A percentile compares a stretch with the other conserved stretches of the same genome.
These are phyloP conservation scores for Podila clonocystis DNA, from an alignment of 192 early-diverging fungal species.

Conservation along the genomic window DNA sequence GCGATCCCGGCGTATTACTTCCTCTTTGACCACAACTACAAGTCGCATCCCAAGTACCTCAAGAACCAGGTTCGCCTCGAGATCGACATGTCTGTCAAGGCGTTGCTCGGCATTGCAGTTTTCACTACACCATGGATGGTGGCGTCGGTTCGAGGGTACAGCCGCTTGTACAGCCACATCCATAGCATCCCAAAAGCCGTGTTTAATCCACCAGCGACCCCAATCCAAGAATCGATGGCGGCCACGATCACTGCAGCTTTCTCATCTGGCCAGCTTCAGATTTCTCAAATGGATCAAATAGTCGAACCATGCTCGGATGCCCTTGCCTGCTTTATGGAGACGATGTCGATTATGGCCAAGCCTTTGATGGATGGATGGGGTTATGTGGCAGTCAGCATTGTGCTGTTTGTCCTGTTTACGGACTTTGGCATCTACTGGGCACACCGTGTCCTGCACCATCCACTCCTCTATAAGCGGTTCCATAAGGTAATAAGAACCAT, in stretches of 20 bases:
- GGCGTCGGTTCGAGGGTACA: constrained; percentile 90
- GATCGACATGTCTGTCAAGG: constrained; percentile 79
- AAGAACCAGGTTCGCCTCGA: constrained; percentile 89
- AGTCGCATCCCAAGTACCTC: constrained; percentile 94
- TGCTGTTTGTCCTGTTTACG: constrained; percentile 89
- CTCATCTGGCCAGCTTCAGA: constrained; percentile 13
- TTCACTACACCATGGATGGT: constrained; percentile 94
- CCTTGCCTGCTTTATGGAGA: constrained; percentile 15
- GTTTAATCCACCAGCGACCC: constrained; percentile 20
- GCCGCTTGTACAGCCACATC: constrained; percentile 71
- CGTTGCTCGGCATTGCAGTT: constrained; percentile 83
- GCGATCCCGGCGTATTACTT: constrained; percentile 83
- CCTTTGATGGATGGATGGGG: constrained; percentile 66
- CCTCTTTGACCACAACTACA: constrained; percentile 87
- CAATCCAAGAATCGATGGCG: constrained; percentile 37
- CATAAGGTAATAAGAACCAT: constrained; percentile 71
- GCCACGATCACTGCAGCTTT: constrained; percentile 14
- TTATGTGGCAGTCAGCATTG: constrained; percentile 73
- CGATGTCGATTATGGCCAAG: constrained; percentile 12
- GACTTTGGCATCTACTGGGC: constrained; percentile 98
- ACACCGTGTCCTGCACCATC: constrained; percentile 93
- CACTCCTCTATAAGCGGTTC: constrained; percentile 85
- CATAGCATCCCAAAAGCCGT: constrained; percentile 46
- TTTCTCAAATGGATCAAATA: constrained; percentile 7
- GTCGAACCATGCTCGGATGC: not conserved